These are phyloP conservation scores for Colletotrichum sp. DNA, from an alignment of 2,329 filamentous ascomycete species.

Conservation along the genomic window DNA sequence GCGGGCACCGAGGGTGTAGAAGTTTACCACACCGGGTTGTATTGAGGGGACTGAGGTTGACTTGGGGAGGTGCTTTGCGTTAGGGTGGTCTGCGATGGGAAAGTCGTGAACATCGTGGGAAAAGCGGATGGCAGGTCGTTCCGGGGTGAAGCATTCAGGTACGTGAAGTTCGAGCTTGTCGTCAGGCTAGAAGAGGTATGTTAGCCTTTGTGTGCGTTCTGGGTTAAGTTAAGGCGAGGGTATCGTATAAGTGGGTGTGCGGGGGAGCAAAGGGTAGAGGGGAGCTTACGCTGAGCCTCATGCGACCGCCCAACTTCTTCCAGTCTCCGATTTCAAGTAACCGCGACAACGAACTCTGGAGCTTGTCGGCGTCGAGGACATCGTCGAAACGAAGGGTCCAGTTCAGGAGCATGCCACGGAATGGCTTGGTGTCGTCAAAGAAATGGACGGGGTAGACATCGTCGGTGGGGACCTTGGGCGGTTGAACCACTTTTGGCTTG, in stretches of 20 bases:
- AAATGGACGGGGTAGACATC: slow-evolving; percentile 35
- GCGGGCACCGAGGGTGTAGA: slow-evolving; percentile 23
- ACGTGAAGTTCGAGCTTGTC: slow-evolving; percentile 37
- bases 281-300: slow-evolving; percentile 39
- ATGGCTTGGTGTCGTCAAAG: slow-evolving; percentile 31
- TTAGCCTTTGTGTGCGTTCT: not conserved
- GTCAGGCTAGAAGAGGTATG: not conserved
- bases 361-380: slow-evolving; percentile 45
- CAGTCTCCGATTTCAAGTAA: slow-evolving; percentile 49
- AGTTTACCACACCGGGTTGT: slow-evolving; percentile 17
- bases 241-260: not conserved
- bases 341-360: slow-evolving; percentile 37
- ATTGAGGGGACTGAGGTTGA: slow-evolving; percentile 23
- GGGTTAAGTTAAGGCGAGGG: not conserved
- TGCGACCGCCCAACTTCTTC: slow-evolving; percentile 50
- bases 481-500: not conserved
- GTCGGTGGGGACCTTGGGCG: slow-evolving; percentile 21
- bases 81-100: slow-evolving; percentile 44
- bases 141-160: slow-evolving; percentile 30
- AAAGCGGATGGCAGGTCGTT: slow-evolving; percentile 44
- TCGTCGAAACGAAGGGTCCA: slow-evolving; percentile 49
- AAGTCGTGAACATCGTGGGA: slow-evolving; percentile 39
- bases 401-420: slow-evolving; percentile 30
- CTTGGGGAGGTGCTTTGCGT: slow-evolving; percentile 41
- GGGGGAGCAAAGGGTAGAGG: not conserved